Base-by-base conservation (phyloP, 75 land plant genomes). In the Pinus albicaulis region DNA sequence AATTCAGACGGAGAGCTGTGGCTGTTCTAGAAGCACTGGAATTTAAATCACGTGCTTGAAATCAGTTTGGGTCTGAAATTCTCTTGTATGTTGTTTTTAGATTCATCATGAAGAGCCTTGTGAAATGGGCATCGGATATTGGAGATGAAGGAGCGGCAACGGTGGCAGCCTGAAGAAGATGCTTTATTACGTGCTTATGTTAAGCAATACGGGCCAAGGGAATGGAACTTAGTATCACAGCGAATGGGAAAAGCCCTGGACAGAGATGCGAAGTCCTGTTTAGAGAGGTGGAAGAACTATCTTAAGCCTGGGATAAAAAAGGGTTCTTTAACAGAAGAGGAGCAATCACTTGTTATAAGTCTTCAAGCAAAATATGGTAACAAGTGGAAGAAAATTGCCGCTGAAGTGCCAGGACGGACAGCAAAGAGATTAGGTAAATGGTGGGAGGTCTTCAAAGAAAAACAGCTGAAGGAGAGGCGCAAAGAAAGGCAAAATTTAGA, bases 81-180 rank as follows among this genome's bases (percentile, higher is more conserved):
- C 20, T 60, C 63, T 22, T 7, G n/a, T 68, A 20, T 68, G 53
- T 68, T 68, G 11, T 38, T 41, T 68, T 20, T 48, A 11, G 53
- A 68, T 38, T 38, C 52, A 41, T 68, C 44, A 68, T 68, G 53
- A 68, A 34, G 53, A 68, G 23, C 23, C 23, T 41, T 41, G 48
- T 68, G 69, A 76, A 79, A 55, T 79, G 75, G 65, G 78, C 65
- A 28, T 61, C 64, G 13, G 70, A 28, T 59, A 25, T 60, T 24
- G 69, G 73, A 74, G 15, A 85, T 82, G 87, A 85, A 82, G 81
- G 84, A 85, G 76, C 44, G 80, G 15, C 86, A 87, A 57, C 75
- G 84, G n/a, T 85, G 87, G 90, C 79, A 79, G 61, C 75, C 80
- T 52, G 87, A 85, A 56, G 90, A 88, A 71, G 90, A 88, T 69